Evolutionary conservation across 1,284 basidiomycete genomes (phyloP), one percentile per base, ranked within the genome.

Genomic region (Malassezia pachydermatis): DNA sequence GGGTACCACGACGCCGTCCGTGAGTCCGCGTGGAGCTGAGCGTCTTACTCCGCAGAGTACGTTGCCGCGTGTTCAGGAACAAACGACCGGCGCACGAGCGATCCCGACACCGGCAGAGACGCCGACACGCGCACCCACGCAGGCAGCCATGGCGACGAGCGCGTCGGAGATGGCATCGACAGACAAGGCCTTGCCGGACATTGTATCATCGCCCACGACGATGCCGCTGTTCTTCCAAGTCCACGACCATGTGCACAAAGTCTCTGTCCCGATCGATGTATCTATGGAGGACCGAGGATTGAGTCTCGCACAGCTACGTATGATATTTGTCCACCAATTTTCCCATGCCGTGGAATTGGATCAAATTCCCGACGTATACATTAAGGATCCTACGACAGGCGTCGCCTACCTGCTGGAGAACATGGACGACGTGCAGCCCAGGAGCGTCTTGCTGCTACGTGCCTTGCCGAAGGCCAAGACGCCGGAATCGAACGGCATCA

Each of bases 391-490:
- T 4, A 80, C 79, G 27, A 89, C 84, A 51, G 88, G 88, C 7
- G 85, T 96, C 43, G 84, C 88, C 67, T 98, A 95, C 68, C 89
- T 96, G 73, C 76, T 98, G 39, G 92, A 98, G 72, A 86, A 96
- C 71, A 81, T 89, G 60, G 82, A 84, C n/a, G 92, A 98, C 66
- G 80, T 98, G 22, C 83, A 83, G 70, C 84, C 88, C 39, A 87
- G 83, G 51, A 85, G 84, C 65, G 72, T 95, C 22, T 75, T 98
- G 48, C 90, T 85, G 35, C 76, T 98, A 45, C 94, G 96, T 63
- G 90, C 98, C 57, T 90, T 96, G 77, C 87, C 89, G 94, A 73
- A 76, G 88, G 88, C 88, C 11, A n/a, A n/a, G n/a, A n/a, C n/a
- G n/a, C n/a, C n/a, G n/a, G n/a, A n/a, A n/a, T n/a, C n/a, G n/a